phyloP scores from a whole-genome alignment of 257 asterid genomes.

The Primulina tabacum region DNA sequence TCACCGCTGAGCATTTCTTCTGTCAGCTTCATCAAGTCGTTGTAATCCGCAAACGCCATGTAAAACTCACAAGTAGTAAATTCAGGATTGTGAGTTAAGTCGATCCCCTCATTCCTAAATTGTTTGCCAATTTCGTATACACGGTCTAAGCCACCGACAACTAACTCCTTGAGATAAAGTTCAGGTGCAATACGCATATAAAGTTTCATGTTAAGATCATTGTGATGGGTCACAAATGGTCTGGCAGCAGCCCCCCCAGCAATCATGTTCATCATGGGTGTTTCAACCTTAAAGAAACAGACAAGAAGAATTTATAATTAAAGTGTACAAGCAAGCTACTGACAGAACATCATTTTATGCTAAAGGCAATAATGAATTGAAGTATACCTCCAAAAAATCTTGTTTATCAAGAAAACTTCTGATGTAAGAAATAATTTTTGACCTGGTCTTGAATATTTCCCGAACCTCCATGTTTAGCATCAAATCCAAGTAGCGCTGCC shows the following conservation, averaged over 20 bases:
- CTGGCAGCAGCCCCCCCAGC: conserved; percentile 95
- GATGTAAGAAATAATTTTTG: conserved; percentile 61
- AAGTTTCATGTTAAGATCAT: conserved; percentile 73
- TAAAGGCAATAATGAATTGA: neutral
- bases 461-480: conserved; percentile 80
- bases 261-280: conserved; percentile 90
- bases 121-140: conserved; percentile 94
- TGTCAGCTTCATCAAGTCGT: conserved; percentile 48
- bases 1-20: conserved; percentile 50
- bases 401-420: conserved; percentile 61
- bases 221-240: conserved; percentile 89
- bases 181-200: conserved; percentile 93
- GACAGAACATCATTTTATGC: neutral
- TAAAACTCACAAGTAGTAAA: conserved; percentile 59
- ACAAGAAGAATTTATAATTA: conserved; percentile 2
- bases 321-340: neutral
- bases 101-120: conserved; percentile 91
- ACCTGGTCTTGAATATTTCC: conserved; percentile 71
- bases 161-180: conserved; percentile 72
- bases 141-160: conserved; percentile 91
- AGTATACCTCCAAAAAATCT: conserved; percentile 78
- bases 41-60: conserved; percentile 54
- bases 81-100: conserved; percentile 53
- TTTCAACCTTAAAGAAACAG: conserved; percentile 62
- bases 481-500: conserved; percentile 89